Percentiles rank a stretch among this genome's conserved stretches.
Conservation (phyloP, 225 moss, liverwort and hornwort species). For the Asterella californica region DNA sequence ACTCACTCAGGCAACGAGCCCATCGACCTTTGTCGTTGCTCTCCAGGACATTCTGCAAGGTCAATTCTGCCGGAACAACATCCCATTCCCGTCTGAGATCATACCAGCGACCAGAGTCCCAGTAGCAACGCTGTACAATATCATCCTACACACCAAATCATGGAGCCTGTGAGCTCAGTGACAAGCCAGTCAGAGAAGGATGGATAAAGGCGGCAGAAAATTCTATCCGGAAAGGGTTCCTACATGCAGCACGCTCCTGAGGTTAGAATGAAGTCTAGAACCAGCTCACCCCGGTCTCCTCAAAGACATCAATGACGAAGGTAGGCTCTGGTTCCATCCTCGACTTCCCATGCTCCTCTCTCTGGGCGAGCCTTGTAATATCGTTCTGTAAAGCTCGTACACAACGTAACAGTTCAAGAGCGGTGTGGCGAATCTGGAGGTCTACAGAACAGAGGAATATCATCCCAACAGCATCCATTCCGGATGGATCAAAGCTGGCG, state of each 20-base stretch:
- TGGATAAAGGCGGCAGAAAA: neutral
- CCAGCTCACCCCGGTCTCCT: conserved; percentile 92
- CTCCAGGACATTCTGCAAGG: conserved; percentile 79
- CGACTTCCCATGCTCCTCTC: conserved; percentile 40
- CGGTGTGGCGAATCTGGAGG: conserved; percentile 88
- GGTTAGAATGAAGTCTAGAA: neutral
- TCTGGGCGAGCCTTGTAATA: conserved; percentile 61
- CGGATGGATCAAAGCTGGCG: conserved; percentile 90
- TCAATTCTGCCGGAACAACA: conserved; percentile 77
- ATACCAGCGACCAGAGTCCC: conserved; percentile 97
- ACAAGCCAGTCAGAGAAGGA: neutral
- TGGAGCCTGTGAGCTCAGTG: neutral
- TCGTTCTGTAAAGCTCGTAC: conserved; percentile 93
- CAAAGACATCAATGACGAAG: conserved; percentile 98
- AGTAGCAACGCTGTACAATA: conserved; percentile 96
- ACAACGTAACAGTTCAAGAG: conserved; percentile 87
- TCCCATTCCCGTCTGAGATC: conserved; percentile 98
- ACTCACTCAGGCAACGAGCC: conserved; percentile 96
- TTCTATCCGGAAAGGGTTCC: neutral
- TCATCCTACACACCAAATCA: conserved; percentile 61
- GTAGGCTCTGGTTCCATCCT: conserved; percentile 56
- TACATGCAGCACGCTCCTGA: neutral
- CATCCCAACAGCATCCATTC: conserved; percentile 99
- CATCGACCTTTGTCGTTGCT: conserved; percentile 90
- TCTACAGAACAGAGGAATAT: conserved; percentile 98